Evolutionary conservation across 164 flowering plant species (phyloP).

Genomic region (Echeveria elegans): DNA sequence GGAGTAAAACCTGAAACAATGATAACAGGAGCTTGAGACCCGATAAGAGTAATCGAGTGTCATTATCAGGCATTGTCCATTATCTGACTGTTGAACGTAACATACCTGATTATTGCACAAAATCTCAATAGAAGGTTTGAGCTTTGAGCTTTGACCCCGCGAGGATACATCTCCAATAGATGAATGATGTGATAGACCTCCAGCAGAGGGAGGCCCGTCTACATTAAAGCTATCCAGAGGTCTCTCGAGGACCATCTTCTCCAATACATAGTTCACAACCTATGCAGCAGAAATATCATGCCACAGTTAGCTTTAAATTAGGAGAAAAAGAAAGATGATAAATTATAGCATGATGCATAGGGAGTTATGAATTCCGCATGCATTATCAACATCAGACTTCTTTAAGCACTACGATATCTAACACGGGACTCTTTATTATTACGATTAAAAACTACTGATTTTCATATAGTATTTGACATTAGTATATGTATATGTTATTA

Average conservation of each 20-base stretch:
- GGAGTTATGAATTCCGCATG: background rate
- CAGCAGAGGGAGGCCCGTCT: slow-evolving; percentile 55
- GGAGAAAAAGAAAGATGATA: background rate
- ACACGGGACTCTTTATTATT: background rate
- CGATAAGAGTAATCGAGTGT: background rate
- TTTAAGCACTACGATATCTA: background rate
- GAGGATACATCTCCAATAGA: slow-evolving; percentile 52
- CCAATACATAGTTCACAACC: slow-evolving; percentile 87
- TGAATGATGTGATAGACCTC: slow-evolving; percentile 32
- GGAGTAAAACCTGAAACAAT: slow-evolving; percentile 46
- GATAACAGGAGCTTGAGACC: background rate
- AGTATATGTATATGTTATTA: too few relatives aligned
- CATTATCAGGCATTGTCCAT: background rate
- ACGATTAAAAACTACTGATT: background rate
- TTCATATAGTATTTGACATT: too few relatives aligned
- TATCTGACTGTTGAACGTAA: background rate
- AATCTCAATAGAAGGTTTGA: slow-evolving; percentile 79
- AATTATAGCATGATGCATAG: background rate
- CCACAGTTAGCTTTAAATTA: background rate
- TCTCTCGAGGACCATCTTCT: slow-evolving; percentile 84
- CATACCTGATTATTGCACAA: slow-evolving; percentile 95
- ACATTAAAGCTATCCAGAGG: slow-evolving; percentile 42
- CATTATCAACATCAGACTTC: background rate
- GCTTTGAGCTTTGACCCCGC: slow-evolving; percentile 61
- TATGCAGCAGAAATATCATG: slow-evolving; percentile 18